Evolutionary conservation across 768 basidiomycete species (phyloP).

Genomic region (Hemileccinum impolitum): DNA sequence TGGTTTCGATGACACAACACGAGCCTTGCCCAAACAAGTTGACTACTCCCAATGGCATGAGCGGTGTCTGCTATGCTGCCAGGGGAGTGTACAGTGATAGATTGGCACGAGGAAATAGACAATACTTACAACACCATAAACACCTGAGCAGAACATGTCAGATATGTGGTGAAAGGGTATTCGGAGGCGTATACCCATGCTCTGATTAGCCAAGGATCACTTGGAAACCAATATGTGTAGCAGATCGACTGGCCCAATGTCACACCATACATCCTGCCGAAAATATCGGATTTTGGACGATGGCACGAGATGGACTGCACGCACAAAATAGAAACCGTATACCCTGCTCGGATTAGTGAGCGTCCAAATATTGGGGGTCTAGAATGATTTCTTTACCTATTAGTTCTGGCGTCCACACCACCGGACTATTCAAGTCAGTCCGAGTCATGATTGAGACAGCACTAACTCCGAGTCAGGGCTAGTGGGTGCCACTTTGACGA

Average conservation of each 20-base stretch:
- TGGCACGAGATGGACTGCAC: neutral
- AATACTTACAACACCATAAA: conserved; percentile 1
- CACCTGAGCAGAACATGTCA: conserved; percentile 4
- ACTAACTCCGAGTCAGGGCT: no score
- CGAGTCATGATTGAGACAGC: neutral
- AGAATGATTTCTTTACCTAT: conserved; percentile 3
- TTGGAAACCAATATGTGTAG: conserved; percentile 11
- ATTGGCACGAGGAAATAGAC: neutral
- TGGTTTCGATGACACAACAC: conserved; percentile 1
- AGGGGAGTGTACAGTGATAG: neutral
- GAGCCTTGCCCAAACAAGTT: neutral
- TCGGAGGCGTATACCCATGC: neutral
- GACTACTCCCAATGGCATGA: conserved; percentile 3
- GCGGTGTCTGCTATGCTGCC: conserved; percentile 7
- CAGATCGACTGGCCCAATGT: conserved; percentile 11
- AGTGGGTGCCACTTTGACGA: no score
- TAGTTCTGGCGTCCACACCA: neutral
- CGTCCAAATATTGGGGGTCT: neutral
- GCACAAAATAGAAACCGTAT: neutral
- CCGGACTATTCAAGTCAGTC: neutral
- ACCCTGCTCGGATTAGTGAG: conserved; percentile 2
- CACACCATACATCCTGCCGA: conserved; percentile 8
- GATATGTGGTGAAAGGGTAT: neutral
- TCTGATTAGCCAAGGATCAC: neutral
- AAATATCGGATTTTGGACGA: neutral